A percentile compares a stretch with the other conserved stretches of the same genome.
Conservation (phyloP, 768 basidiomycete species). For the Trametes gibbosa region DNA sequence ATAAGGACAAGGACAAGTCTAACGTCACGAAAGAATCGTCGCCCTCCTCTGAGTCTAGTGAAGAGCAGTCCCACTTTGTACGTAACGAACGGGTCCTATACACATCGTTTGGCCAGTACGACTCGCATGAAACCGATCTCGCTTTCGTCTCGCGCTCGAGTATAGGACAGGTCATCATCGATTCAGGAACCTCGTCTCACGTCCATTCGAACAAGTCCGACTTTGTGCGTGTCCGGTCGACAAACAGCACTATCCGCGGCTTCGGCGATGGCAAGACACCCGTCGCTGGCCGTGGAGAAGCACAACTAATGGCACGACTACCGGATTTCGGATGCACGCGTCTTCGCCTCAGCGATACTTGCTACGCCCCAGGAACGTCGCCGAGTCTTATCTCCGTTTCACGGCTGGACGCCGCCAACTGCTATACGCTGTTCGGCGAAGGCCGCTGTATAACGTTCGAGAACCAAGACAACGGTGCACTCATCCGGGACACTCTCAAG, state of each 20-base stretch:
- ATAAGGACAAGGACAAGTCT: too few relatives aligned
- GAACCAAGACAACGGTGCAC: neutral
- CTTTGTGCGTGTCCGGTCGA: neutral
- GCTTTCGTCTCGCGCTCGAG: neutral
- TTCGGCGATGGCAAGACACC: constrained; percentile 3
- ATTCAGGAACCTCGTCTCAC: constrained; percentile 6
- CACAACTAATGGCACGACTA: neutral
- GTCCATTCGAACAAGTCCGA: neutral
- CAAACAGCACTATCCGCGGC: neutral
- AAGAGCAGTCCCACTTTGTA: too few relatives aligned
- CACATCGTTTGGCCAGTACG: neutral
- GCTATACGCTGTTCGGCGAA: constrained; percentile 8
- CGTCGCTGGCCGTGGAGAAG: constrained; percentile 4
- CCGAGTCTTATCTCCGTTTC: constrained; percentile 9
- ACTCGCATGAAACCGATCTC: neutral
- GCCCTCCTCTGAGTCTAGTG: too few relatives aligned
- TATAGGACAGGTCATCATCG: neutral
- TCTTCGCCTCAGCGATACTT: constrained; percentile 1
- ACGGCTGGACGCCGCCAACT: constrained; percentile 2
- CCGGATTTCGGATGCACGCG: neutral
- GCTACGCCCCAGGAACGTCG: constrained; percentile 4
- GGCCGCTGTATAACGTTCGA: constrained; percentile 6
- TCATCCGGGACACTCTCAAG: neutral
- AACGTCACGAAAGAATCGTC: neutral
- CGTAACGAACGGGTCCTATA: too few relatives aligned